Evolutionary conservation across 805 yeast genomes (phyloP).

Genomic region (Wickerhamiella slavikovae): DNA sequence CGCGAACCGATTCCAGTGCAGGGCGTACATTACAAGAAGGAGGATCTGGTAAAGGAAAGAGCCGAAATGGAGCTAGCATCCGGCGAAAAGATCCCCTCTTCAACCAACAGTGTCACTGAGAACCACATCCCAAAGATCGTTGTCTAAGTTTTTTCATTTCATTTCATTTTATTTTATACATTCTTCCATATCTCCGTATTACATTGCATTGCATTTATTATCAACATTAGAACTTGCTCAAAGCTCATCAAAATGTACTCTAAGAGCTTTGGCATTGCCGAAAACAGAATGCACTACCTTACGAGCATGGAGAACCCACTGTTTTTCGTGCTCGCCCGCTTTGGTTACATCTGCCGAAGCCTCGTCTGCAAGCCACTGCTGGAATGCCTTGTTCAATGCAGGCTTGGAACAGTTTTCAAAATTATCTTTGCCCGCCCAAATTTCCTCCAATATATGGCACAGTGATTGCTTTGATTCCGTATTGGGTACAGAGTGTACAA

Average conservation of each 20-base stretch:
- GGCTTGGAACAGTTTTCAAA: background rate
- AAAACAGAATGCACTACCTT: constrained; percentile 4
- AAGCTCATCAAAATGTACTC: constrained; percentile 3
- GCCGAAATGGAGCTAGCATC: no score
- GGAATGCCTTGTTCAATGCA: background rate
- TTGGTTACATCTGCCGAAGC: background rate
- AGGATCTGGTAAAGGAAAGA: no score
- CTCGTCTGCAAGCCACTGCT: constrained; percentile 2
- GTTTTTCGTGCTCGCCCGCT: background rate
- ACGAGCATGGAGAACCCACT: constrained; percentile 1
- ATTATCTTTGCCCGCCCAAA: background rate
- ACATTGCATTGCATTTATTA: no score
- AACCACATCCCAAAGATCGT: no score
- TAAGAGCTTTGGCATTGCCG: constrained; percentile 6
- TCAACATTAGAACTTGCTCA: no score
- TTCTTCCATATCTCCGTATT: no score
- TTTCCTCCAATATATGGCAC: background rate
- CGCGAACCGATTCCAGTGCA: background rate
- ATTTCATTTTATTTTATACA: no score
- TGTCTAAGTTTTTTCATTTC: no score
- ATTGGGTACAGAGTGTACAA: background rate
- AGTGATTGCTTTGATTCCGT: background rate
- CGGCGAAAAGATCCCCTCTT: no score
- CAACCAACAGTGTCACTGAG: no score
- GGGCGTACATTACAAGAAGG: constrained; percentile 1